Evolutionary conservation across 768 basidiomycete species (phyloP).

Genomic region (Xerocomellus intermedius): DNA sequence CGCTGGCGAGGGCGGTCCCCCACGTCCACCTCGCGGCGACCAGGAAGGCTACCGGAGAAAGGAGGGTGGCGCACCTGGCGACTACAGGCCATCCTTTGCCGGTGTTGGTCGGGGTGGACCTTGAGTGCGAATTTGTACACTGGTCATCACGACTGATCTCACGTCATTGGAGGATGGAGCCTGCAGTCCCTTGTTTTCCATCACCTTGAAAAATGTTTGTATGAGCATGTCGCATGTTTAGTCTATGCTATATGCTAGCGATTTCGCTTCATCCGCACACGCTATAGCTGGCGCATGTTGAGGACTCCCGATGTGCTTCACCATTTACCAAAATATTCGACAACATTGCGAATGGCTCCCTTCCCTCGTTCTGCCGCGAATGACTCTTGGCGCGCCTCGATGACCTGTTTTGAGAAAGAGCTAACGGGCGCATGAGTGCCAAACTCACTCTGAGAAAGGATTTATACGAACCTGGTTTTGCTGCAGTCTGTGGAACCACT

Average conservation of each 20-base stretch:
- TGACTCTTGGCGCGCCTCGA: conserved; percentile 39
- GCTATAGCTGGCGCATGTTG: neutral
- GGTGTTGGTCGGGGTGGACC: conserved; percentile 89
- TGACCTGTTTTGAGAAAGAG: conserved; percentile 54
- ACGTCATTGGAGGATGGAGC: neutral
- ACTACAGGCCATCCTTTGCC: conserved; percentile 86
- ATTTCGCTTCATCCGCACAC: neutral
- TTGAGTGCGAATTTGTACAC: conserved; percentile 46
- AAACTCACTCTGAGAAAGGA: neutral
- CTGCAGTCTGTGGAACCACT: conserved; percentile 48
- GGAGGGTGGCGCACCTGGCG: conserved; percentile 83
- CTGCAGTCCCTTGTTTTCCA: neutral
- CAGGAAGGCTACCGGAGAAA: conserved; percentile 89
- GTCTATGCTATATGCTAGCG: conserved; percentile 27
- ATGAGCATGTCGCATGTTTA: conserved; percentile 30
- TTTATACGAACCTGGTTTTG: conserved; percentile 40
- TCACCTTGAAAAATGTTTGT: conserved; percentile 18
- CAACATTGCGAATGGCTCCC: conserved; percentile 36
- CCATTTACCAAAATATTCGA: conserved; percentile 44
- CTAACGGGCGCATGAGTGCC: conserved; percentile 20
- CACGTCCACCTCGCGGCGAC: conserved; percentile 86
- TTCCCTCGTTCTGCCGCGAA: conserved; percentile 11
- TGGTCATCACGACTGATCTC: neutral
- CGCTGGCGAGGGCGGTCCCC: conserved; percentile 72
- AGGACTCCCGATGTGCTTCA: neutral